Conservation (phyloP, 164 flowering plant genomes). For the Berberis vulgaris region DNA sequence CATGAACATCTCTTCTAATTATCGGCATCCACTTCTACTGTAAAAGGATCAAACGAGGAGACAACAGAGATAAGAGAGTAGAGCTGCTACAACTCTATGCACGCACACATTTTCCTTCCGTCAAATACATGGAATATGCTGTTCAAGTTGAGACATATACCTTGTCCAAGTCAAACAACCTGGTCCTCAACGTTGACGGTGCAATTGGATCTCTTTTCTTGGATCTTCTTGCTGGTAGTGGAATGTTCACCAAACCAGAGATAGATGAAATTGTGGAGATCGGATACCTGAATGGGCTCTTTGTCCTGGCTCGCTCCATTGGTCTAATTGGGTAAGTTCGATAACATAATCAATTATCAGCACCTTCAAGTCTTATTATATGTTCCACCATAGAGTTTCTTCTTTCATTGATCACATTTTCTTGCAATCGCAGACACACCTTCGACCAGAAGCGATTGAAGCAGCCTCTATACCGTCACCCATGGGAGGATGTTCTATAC, state of each 20-base stretch:
- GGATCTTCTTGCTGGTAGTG: slow-evolving; percentile 96
- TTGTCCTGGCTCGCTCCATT: slow-evolving; percentile 92
- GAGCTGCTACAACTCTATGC: slow-evolving; percentile 82
- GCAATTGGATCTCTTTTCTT: slow-evolving; percentile 96
- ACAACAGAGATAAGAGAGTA: slow-evolving; percentile 97
- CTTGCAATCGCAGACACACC: slow-evolving; percentile 57
- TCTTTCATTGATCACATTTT: neutral
- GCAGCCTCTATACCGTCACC: slow-evolving; percentile 98
- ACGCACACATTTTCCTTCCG: slow-evolving; percentile 83
- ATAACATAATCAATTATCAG: too few species aligned
- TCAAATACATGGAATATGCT: slow-evolving; percentile 97
- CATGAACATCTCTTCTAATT: too few species aligned
- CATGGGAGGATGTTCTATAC: slow-evolving; percentile 99
- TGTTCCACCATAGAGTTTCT: neutral
- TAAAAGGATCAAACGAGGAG: slow-evolving; percentile 87
- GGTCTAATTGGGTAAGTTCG: slow-evolving; percentile 80
- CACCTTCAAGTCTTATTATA: slow-evolving; percentile 16
- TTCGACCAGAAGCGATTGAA: slow-evolving; percentile 99
- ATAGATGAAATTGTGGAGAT: slow-evolving; percentile 91
- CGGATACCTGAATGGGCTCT: slow-evolving; percentile 94
- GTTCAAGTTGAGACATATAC: slow-evolving; percentile 95
- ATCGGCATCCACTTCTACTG: neutral
- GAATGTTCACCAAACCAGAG: slow-evolving; percentile 94
- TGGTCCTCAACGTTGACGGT: slow-evolving; percentile 93
- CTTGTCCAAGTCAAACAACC: slow-evolving; percentile 85